Evolutionary conservation across 148 eudicot genomes (phyloP).

Genomic region (Fagopyrum homotropicum): DNA sequence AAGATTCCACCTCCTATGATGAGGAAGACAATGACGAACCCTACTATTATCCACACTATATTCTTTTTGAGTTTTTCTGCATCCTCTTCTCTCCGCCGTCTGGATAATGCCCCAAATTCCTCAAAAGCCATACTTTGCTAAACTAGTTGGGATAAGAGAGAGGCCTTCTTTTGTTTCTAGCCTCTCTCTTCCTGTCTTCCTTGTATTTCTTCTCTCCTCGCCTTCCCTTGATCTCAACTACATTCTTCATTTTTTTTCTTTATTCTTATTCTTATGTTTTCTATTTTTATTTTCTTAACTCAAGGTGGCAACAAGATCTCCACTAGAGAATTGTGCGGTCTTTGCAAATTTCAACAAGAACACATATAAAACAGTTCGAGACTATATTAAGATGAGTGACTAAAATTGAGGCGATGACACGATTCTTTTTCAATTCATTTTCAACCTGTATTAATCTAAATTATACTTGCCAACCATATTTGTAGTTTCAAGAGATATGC

Average conservation of each 20-base stretch:
- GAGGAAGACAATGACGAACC: conserved; percentile 29
- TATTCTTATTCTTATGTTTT: neutral
- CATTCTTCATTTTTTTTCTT: neutral
- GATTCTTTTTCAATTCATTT: too few relatives aligned
- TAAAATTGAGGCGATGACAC: neutral
- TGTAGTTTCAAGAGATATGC: too few relatives aligned
- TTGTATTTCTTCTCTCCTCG: neutral
- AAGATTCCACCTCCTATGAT: conserved; percentile 33
- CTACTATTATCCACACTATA: conserved; percentile 21
- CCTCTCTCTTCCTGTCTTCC: neutral
- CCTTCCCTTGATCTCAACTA: neutral
- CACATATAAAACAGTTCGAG: neutral
- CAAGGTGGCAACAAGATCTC: neutral
- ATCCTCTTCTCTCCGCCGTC: conserved; percentile 47
- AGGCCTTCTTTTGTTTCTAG: neutral
- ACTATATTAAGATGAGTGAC: neutral
- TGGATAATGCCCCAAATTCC: conserved; percentile 58
- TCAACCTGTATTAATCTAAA: neutral
- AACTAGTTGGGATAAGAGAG: neutral
- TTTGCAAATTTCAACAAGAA: neutral
- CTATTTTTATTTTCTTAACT: neutral
- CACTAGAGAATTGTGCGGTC: neutral
- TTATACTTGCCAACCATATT: too few relatives aligned
- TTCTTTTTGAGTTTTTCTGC: conserved; percentile 33
- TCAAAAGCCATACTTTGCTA: conserved; percentile 53